phyloP scores from a whole-genome alignment of 2,329 filamentous ascomycete species.

The Diaporthe amygdali region DNA sequence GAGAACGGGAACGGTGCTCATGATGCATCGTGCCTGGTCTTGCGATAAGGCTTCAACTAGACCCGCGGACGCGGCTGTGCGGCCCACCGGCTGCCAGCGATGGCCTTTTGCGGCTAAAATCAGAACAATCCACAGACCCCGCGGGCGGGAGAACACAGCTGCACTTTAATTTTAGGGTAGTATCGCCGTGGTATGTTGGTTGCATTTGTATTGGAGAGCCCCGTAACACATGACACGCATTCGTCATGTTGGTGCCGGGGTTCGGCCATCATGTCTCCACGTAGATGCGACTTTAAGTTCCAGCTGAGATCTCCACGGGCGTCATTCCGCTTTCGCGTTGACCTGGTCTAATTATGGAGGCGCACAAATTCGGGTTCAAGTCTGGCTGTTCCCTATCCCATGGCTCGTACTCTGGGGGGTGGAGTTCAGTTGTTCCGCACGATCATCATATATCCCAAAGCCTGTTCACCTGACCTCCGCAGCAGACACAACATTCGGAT shows the following conservation, averaged over 20 bases:
- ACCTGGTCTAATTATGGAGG: not conserved
- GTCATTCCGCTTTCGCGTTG: not conserved
- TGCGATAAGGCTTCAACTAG: not conserved
- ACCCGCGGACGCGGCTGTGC: not conserved
- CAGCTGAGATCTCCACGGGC: not conserved
- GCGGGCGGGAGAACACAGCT: not conserved
- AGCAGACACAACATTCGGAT: not conserved
- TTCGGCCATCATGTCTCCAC: not conserved
- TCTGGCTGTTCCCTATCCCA: not conserved
- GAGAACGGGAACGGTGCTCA: no score
- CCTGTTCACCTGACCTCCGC: not conserved
- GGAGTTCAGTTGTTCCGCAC: not conserved
- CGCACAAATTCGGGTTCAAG: not conserved
- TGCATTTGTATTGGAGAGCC: not conserved
- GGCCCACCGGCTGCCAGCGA: not conserved
- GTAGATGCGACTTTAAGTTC: not conserved
- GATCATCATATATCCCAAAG: not conserved
- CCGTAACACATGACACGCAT: not conserved
- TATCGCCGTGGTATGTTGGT: not conserved
- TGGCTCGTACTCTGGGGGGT: not conserved
- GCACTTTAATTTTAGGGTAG: not conserved
- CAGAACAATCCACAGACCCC: not conserved
- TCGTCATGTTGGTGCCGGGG: not conserved
- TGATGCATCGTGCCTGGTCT: no score
- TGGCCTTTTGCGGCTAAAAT: not conserved